Conservation (phyloP, 192 early-diverging fungal genomes). For the Chytriomyces sp. region DNA sequence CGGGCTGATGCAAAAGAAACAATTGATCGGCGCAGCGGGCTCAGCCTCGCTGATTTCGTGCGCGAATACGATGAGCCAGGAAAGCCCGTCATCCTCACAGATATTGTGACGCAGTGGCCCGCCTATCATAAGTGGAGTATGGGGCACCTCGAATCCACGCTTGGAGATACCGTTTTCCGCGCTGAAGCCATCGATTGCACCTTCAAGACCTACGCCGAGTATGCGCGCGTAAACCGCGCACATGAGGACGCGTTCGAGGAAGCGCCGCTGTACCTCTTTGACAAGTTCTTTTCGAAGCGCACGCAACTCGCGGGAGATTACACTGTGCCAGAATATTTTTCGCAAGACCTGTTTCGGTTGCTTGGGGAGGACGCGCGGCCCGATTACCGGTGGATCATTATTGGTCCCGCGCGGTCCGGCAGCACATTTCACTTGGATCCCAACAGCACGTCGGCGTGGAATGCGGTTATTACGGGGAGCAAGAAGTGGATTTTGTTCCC, state of each 20-base stretch:
- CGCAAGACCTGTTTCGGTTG: constrained; percentile 63
- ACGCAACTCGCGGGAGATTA: constrained; percentile 56
- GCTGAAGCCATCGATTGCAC: constrained; percentile 68
- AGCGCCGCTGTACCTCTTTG: constrained; percentile 71
- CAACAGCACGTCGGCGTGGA: constrained; percentile 74
- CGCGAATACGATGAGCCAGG: constrained; percentile 51
- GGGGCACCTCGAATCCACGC: constrained; percentile 48
- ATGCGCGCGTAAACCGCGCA: constrained; percentile 41
- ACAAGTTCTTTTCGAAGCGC: constrained; percentile 59
- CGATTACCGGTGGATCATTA: constrained; percentile 72
- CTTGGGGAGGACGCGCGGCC: constrained; percentile 55
- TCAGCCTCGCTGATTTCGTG: constrained; percentile 34
- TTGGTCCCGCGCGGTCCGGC: constrained; percentile 67
- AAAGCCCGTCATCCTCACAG: constrained; percentile 66
- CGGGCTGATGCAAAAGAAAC: constrained; percentile 42
- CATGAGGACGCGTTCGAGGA: constrained; percentile 48
- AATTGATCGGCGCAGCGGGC: constrained; percentile 51
- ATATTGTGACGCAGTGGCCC: constrained; percentile 62
- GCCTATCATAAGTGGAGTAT: constrained; percentile 62
- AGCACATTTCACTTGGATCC: constrained; percentile 76
- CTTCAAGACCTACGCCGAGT: constrained; percentile 58
- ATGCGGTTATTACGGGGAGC: constrained; percentile 67
- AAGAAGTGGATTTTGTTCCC: constrained; percentile 77
- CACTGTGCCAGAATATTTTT: constrained; percentile 63
- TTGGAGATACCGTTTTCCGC: constrained; percentile 50